phyloP scores from a whole-genome alignment of 225 moss, liverwort and hornwort species.

The Sphagnum tenellum region DNA sequence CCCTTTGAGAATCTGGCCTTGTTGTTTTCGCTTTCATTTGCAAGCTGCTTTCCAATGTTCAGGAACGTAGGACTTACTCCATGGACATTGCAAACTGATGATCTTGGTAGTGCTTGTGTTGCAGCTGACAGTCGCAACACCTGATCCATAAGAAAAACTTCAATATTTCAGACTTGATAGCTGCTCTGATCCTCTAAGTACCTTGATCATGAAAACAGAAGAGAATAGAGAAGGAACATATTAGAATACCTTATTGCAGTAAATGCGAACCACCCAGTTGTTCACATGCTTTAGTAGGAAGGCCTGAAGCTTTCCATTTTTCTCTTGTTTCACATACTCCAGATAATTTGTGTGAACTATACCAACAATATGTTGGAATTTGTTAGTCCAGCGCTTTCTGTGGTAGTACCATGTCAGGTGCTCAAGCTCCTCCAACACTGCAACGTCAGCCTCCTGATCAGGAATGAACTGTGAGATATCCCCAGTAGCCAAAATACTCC shows the following conservation, averaged over 20 bases:
- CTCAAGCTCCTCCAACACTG: conserved; percentile 92
- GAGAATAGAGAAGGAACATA: background rate
- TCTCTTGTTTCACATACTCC: conserved; percentile 86
- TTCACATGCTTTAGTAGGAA: conserved; percentile 68
- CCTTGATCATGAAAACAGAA: background rate
- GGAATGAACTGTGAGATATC: conserved; percentile 86
- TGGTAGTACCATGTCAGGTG: conserved; percentile 96
- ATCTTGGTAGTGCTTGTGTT: conserved; percentile 69
- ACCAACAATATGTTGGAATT: conserved; percentile 91
- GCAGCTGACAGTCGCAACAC: conserved; percentile 89
- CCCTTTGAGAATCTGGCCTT: conserved; percentile 50
- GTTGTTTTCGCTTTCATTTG: conserved; percentile 21
- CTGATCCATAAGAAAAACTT: conserved; percentile 16
- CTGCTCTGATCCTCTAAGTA: background rate
- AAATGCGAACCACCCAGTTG: conserved; percentile 70
- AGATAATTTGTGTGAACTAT: conserved; percentile 95
- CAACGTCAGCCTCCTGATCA: conserved; percentile 80
- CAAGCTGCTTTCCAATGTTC: conserved; percentile 51
- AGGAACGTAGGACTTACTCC: conserved; percentile 87
- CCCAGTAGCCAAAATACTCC: conserved; percentile 87
- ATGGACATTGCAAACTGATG: conserved; percentile 81
- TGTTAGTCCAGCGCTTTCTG: conserved; percentile 86
- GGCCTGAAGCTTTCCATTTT: conserved; percentile 67
- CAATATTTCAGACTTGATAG: background rate
- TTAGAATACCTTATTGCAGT: conserved; percentile 62